These are phyloP conservation scores for Lumnitzera littorea DNA, from an alignment of 345 rosid genomes.

Conservation along the genomic window DNA sequence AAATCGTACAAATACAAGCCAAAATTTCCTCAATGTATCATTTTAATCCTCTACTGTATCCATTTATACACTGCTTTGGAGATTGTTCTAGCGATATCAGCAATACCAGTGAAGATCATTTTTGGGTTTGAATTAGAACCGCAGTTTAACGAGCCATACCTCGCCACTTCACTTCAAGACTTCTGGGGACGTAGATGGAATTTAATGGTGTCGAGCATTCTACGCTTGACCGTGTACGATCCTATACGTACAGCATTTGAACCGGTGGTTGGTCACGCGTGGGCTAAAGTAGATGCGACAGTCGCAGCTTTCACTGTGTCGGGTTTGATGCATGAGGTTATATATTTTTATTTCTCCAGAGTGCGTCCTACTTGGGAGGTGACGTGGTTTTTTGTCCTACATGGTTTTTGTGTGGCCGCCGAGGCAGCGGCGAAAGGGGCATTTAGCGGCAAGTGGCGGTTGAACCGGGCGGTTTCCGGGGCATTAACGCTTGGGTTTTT, in stretches of 20 bases:
- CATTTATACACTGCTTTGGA: constrained; percentile 33
- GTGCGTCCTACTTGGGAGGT: constrained; percentile 9
- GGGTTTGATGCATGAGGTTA: constrained; percentile 10
- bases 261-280: constrained; percentile 8
- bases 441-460: constrained; percentile 34
- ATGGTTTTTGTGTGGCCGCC: constrained; percentile 4
- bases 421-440: constrained; percentile 9
- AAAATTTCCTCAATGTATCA: constrained; percentile 14
- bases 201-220: constrained; percentile 37
- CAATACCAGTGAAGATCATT: constrained; percentile 23
- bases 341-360: constrained; percentile 2
- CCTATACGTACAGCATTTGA: constrained; percentile 23
- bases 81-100: constrained; percentile 15
- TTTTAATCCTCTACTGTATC: constrained; percentile 23
- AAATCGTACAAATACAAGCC: constrained; percentile 22
- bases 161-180: constrained; percentile 60
- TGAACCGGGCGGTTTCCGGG: constrained; percentile 32
- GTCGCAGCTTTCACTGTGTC: constrained; percentile 15
- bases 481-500: constrained; percentile 22
- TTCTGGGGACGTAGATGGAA: constrained; percentile 81
- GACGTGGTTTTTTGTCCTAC: constrained; percentile 8
- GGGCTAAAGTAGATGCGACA: constrained; percentile 25
- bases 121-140: constrained; percentile 45
- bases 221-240: constrained; percentile 36
- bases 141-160: constrained; percentile 48